These are phyloP conservation scores for Adiantum capillusveneris DNA, from an alignment of 75 land plant species.

Conservation along the genomic window DNA sequence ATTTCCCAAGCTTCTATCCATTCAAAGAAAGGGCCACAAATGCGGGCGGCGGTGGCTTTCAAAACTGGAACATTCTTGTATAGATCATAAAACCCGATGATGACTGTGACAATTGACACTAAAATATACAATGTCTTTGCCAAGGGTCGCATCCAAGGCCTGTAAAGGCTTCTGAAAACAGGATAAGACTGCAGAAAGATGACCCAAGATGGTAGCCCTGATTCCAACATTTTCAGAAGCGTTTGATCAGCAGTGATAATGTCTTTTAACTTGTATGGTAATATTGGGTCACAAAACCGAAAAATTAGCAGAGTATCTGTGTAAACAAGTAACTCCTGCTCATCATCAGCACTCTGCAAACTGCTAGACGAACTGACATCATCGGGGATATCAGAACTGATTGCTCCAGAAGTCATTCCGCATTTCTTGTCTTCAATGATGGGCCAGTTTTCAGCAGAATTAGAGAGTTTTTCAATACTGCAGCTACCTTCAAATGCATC, in stretches of 20 bases:
- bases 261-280: slow-evolving; percentile 62
- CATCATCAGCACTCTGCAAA: background rate
- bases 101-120: slow-evolving; percentile 67
- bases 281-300: slow-evolving; percentile 57
- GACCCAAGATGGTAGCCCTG: slow-evolving; percentile 92
- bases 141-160: slow-evolving; percentile 94
- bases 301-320: slow-evolving; percentile 56
- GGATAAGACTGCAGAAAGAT: slow-evolving; percentile 95
- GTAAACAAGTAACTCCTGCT: slow-evolving; percentile 11
- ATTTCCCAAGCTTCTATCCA: slow-evolving; percentile 90
- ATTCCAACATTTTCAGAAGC: slow-evolving; percentile 71
- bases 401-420: no score
- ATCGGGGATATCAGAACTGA: background rate
- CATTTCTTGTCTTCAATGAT: no score
- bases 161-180: slow-evolving; percentile 61
- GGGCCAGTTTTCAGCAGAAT: no score
- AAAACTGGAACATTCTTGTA: slow-evolving; percentile 94
- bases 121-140: slow-evolving; percentile 68
- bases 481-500: no score
- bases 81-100: slow-evolving; percentile 91
- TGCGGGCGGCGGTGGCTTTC: slow-evolving; percentile 62
- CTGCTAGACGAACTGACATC: background rate
- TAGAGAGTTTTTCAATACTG: no score
- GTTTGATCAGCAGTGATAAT: slow-evolving; percentile 66
- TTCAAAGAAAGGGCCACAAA: slow-evolving; percentile 81